Base-by-base conservation (phyloP, 768 basidiomycete genomes). In the Vishniacozyma victoriae region DNA sequence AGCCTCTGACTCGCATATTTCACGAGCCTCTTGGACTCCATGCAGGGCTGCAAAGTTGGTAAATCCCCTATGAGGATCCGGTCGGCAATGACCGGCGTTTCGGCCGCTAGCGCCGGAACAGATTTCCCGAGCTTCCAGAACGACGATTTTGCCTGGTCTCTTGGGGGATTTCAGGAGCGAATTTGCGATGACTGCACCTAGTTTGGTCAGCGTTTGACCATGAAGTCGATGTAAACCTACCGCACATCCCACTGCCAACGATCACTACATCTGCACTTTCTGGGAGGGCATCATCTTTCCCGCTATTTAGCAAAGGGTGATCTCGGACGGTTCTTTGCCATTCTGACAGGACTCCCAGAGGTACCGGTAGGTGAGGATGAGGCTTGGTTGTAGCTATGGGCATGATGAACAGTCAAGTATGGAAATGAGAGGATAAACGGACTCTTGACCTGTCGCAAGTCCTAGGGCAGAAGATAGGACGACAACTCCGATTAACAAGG, bases 121-220 rank as follows among this genome's bases (percentile, higher is more conserved):
- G n/a, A 55, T 50, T 39, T 87, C 84, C 58, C 91, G 75, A 3
- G 88, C 91, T 63, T 93, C 90, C 7, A 95, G 69, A 12, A 92
- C 74, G 15, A 82, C 80, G 0, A 83, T 76, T 24, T 73, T 48
- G 6, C 29, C 35, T 4, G 62, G 62, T 37, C 55, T 48, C 18
- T 56, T 36, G 13, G 55, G 41, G 18, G 54, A 45, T 13, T 38
- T 39, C 1, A 64, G 44, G 2, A 64, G 43, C 3, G 50, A 48
- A 36, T 64, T 48, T 2, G 55, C 58, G 11, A 53, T 51, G 1
- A 51, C 47, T 5, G 58, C 52, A 15, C 62, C 62, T 63, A 23
- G 33, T 16, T 42, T 19, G 6, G 20, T 33, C 29, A 33, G 29
- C n/a, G 29, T n/a, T n/a, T n/a, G n/a, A n/a, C n/a, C n/a, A n/a